A percentile compares a stretch with the other conserved stretches of the same genome.
Evolutionary conservation across 106 monocot species (phyloP).

Genomic region (Dendrobium catenatum): DNA sequence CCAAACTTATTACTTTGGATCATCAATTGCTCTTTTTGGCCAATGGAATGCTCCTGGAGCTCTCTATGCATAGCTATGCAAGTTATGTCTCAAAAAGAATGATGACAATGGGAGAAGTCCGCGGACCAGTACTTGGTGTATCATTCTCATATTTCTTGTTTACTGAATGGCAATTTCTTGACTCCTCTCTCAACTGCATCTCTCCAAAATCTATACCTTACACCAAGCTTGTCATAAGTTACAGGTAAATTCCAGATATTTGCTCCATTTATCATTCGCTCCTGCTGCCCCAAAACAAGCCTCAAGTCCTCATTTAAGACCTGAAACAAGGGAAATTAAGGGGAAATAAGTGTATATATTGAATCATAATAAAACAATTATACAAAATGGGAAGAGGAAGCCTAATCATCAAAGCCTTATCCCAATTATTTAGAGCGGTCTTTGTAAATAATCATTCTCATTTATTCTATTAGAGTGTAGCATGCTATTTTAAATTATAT

Average conservation of each 20-base stretch:
- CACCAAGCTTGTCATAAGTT: slow-evolving; percentile 84
- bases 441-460: neutral
- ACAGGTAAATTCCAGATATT: slow-evolving; percentile 94
- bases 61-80: neutral
- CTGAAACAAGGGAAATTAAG: slow-evolving; percentile 20
- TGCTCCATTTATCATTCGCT: slow-evolving; percentile 84
- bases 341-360: no score
- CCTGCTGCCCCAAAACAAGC: slow-evolving; percentile 87
- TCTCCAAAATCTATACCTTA: slow-evolving; percentile 87
- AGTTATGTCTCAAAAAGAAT: slow-evolving; percentile 1
- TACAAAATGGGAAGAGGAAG: no score
- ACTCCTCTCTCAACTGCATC: slow-evolving; percentile 57
- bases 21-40: neutral
- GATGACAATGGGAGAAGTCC: neutral
- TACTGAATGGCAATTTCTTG: slow-evolving; percentile 55
- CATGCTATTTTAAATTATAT: neutral
- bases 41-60: neutral
- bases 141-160: slow-evolving; percentile 8
- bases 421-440: neutral
- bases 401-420: neutral
- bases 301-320: slow-evolving; percentile 93
- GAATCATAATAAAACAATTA: no score
- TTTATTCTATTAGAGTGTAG: neutral
- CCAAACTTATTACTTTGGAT: neutral
- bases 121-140: neutral